phyloP scores from a whole-genome alignment of 257 asterid genomes.

The Gentiana dahurica region DNA sequence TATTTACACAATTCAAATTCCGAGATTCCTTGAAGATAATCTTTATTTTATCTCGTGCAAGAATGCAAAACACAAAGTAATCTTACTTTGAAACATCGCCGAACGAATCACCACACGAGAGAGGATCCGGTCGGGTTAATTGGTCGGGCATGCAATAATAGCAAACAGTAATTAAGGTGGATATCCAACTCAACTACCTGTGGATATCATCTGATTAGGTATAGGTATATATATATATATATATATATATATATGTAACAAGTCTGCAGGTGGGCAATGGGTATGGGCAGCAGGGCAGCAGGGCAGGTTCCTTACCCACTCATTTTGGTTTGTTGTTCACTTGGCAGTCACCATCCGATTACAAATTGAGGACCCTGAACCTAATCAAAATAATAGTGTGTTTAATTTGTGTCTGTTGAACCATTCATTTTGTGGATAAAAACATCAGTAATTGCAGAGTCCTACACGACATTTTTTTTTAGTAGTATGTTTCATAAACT shows the following conservation, averaged over 20 bases:
- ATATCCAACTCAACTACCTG: conserved; percentile 41
- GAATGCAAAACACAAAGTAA: too few relatives aligned
- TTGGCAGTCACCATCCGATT: conserved; percentile 8
- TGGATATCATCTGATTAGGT: conserved; percentile 75
- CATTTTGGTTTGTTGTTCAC: conserved; percentile 27
- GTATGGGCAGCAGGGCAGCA: too few relatives aligned
- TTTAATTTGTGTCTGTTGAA: conserved; percentile 19
- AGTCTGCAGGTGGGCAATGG: too few relatives aligned
- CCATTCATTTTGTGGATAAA: conserved; percentile 29
- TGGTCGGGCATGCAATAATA: conserved; percentile 27
- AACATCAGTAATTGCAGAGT: conserved; percentile 13
- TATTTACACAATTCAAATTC: not conserved
- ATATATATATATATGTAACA: too few relatives aligned
- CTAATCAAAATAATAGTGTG: conserved; percentile 20
- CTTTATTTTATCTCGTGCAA: too few relatives aligned
- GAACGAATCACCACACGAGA: too few relatives aligned
- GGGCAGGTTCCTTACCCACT: conserved; percentile 45
- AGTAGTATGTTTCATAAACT: not conserved
- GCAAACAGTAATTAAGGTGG: conserved; percentile 25
- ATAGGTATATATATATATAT: too few relatives aligned
- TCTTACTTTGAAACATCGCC: too few relatives aligned
- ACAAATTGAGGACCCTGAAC: conserved; percentile 32
- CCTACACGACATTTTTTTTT: not conserved
- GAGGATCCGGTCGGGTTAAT: conserved; percentile 1
- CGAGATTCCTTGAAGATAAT: conserved; percentile 14